Conservation (phyloP, 1,284 basidiomycete genomes). For the Agroathelia rolfsii region DNA sequence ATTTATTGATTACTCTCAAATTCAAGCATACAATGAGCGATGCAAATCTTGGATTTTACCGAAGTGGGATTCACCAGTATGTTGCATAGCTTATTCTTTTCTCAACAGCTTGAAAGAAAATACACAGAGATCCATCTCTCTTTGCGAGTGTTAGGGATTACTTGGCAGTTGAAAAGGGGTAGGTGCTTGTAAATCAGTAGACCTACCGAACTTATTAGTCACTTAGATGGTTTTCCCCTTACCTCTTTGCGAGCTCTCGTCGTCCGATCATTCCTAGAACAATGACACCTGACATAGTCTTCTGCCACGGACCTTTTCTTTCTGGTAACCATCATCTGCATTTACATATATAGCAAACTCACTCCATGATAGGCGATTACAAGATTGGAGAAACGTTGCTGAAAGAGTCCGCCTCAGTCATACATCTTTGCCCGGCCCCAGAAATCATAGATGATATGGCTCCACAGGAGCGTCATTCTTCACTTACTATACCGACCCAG, state of each 20-base stretch:
- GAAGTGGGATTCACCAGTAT: conserved; percentile 47
- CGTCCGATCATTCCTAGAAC: conserved; percentile 28
- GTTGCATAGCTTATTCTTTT: too few relatives aligned
- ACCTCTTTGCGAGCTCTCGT: conserved; percentile 29
- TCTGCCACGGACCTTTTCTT: conserved; percentile 31
- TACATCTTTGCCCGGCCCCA: conserved; percentile 34
- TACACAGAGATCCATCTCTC: conserved; percentile 36
- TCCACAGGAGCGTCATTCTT: conserved; percentile 7
- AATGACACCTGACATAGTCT: conserved; percentile 31
- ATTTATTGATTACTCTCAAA: conserved; percentile 47
- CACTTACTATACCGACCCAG: conserved; percentile 13
- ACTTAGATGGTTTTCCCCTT: conserved; percentile 34
- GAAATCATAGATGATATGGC: too few relatives aligned
- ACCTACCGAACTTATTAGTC: too few relatives aligned
- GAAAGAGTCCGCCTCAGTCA: conserved; percentile 39
- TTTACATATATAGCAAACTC: too few relatives aligned
- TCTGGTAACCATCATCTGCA: conserved; percentile 14
- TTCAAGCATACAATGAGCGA: conserved; percentile 52
- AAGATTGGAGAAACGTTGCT: conserved; percentile 48
- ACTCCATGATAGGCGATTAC: conserved; percentile 38
- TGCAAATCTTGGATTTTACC: conserved; percentile 50
- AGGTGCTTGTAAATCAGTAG: too few relatives aligned
- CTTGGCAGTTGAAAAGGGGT: conserved; percentile 28
- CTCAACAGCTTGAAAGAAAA: too few relatives aligned
- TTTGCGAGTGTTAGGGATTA: conserved; percentile 49